Percentiles rank a stretch among this genome's conserved stretches.
These are phyloP conservation scores for Bipolaris bicolor DNA, from an alignment of 2,329 filamentous ascomycete genomes.

Conservation along the genomic window DNA sequence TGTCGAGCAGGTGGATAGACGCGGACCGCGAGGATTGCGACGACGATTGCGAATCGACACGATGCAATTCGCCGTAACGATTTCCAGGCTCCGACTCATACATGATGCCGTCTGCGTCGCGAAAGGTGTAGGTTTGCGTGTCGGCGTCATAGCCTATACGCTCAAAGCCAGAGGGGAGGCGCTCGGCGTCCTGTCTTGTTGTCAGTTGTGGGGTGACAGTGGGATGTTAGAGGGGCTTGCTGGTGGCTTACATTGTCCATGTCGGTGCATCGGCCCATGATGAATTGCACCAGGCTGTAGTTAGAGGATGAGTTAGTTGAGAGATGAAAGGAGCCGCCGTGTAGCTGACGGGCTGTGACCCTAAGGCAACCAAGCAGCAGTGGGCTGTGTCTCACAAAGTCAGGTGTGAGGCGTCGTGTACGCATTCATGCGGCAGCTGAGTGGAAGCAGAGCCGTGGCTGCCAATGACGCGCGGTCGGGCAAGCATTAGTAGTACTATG, in stretches of 20 bases:
- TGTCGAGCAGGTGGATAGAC: neutral
- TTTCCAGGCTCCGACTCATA: conserved; percentile 60
- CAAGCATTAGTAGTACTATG: neutral
- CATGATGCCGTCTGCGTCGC: conserved; percentile 55
- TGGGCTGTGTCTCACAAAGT: too few species aligned
- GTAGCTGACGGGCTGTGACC: neutral
- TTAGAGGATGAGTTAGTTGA: neutral
- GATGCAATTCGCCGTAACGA: conserved; percentile 56
- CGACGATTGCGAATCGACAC: conserved; percentile 13
- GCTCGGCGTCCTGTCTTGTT: conserved; percentile 53
- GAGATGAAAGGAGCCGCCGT: neutral
- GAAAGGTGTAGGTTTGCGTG: conserved; percentile 60
- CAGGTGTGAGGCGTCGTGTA: neutral
- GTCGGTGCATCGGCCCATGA: conserved; percentile 37
- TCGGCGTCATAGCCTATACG: conserved; percentile 65
- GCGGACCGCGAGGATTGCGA: neutral
- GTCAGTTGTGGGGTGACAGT: neutral
- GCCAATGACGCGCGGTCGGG: neutral
- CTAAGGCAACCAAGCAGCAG: too few species aligned
- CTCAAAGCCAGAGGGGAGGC: conserved; percentile 62
- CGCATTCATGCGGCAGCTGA: neutral
- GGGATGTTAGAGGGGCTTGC: neutral
- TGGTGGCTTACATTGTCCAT: conserved; percentile 27
- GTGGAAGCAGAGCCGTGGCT: neutral
- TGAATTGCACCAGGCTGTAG: conserved; percentile 8